These are phyloP conservation scores for Salvia sclarea DNA, from an alignment of 305 asterid species.

Conservation along the genomic window DNA sequence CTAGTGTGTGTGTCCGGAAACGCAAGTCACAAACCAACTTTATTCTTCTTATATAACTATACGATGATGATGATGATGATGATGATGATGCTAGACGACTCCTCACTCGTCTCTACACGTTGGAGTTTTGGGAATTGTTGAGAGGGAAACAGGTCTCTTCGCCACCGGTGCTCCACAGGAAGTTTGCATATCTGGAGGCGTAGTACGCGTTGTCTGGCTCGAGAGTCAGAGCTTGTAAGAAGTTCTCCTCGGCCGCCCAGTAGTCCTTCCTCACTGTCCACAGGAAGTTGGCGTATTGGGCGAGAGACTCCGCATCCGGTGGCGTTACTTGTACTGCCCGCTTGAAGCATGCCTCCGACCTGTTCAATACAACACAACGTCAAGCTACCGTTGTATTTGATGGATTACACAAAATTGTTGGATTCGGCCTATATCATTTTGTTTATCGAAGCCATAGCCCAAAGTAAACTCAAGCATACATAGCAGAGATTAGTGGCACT, in stretches of 20 bases:
- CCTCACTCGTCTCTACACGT: constrained; percentile 10
- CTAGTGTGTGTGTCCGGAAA: not conserved
- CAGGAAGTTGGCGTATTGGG: constrained; percentile 67
- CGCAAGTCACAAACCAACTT: constrained; percentile 7
- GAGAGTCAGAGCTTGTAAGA: constrained; percentile 51
- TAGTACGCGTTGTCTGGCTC: constrained; percentile 57
- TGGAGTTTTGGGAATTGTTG: constrained; percentile 34
- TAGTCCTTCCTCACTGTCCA: constrained; percentile 67
- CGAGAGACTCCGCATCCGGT: constrained; percentile 62
- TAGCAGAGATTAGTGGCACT: too few relatives aligned
- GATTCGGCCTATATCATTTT: too few relatives aligned
- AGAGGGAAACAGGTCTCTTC: constrained; percentile 77
- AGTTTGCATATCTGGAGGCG: constrained; percentile 64
- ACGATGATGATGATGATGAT: not conserved
- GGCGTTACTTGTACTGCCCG: constrained; percentile 59
- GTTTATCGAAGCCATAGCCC: too few relatives aligned
- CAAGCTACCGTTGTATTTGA: not conserved
- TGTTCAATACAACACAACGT: constrained; percentile 20
- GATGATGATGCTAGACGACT: not conserved
- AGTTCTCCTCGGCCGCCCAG: constrained; percentile 76
- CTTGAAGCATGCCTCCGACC: constrained; percentile 88
- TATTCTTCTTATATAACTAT: constrained; percentile 20
- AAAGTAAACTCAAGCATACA: too few relatives aligned
- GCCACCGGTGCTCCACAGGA: constrained; percentile 93
- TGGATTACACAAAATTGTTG: not conserved